These are phyloP conservation scores for Raphanus sativus DNA, from an alignment of 345 rosid genomes.

Conservation along the genomic window DNA sequence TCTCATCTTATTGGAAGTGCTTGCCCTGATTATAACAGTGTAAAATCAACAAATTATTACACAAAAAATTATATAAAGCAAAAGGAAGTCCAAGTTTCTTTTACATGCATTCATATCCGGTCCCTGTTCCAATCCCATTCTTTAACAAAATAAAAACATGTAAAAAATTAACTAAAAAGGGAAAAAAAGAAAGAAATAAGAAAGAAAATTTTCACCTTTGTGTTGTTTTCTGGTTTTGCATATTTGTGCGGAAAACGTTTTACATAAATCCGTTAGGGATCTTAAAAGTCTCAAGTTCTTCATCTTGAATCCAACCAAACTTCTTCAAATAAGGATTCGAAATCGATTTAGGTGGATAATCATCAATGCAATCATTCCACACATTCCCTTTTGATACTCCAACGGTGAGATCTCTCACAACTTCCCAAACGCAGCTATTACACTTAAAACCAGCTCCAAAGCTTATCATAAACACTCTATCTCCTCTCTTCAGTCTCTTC, in stretches of 20 bases:
- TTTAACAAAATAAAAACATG: background rate
- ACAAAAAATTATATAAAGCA: background rate
- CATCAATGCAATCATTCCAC: slow-evolving; percentile 67
- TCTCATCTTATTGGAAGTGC: slow-evolving; percentile 19
- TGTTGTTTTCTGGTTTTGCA: slow-evolving; percentile 27
- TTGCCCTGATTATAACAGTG: slow-evolving; percentile 20
- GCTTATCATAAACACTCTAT: slow-evolving; percentile 61
- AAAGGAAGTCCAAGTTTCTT: slow-evolving; percentile 21
- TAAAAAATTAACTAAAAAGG: background rate
- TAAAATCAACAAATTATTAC: slow-evolving; percentile 27
- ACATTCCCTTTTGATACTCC: slow-evolving; percentile 53
- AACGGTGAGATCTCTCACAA: slow-evolving; percentile 41
- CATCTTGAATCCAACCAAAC: slow-evolving; percentile 88
- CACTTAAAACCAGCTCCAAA: slow-evolving; percentile 71
- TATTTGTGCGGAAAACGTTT: slow-evolving; percentile 15
- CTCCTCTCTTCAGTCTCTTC: slow-evolving; percentile 73
- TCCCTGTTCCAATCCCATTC: slow-evolving; percentile 10
- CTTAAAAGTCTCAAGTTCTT: slow-evolving; percentile 70
- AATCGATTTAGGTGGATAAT: slow-evolving; percentile 71
- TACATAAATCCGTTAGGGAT: slow-evolving; percentile 46
- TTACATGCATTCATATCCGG: slow-evolving; percentile 15
- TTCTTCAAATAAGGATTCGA: slow-evolving; percentile 78
- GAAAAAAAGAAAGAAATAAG: background rate
- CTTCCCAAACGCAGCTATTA: slow-evolving; percentile 68
- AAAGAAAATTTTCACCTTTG: slow-evolving; percentile 33